Evolutionary conservation across 768 basidiomycete species (phyloP).

Genomic region (Lactifluus rugatus): DNA sequence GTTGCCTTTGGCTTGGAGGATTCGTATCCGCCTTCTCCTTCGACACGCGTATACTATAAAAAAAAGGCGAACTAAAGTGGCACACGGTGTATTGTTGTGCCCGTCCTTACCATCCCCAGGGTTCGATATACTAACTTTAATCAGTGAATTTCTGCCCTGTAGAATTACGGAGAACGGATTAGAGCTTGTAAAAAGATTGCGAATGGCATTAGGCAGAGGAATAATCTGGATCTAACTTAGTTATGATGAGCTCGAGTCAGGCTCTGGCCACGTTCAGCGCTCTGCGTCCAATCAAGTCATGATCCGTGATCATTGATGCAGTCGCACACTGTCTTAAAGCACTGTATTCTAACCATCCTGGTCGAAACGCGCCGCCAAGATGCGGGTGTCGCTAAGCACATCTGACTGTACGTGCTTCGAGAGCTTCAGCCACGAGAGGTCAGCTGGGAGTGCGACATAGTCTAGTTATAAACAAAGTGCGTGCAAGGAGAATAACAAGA

Average conservation of each 20-base stretch:
- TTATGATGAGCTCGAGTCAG: no score
- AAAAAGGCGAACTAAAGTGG: neutral
- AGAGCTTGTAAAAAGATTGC: slow-evolving; percentile 1
- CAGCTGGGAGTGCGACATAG: neutral
- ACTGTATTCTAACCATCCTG: neutral
- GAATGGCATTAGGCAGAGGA: neutral
- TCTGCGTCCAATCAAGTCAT: neutral
- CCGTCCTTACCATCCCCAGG: slow-evolving; percentile 1
- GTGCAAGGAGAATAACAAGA: slow-evolving; percentile 4
- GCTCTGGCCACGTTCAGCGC: neutral
- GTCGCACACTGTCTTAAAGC: no score
- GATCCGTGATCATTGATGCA: no score
- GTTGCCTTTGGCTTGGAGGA: neutral
- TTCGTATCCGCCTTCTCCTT: neutral
- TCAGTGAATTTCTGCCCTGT: slow-evolving; percentile 14
- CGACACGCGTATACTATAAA: neutral
- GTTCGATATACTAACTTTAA: slow-evolving; percentile 12
- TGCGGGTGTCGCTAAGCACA: no score
- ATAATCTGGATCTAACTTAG: neutral
- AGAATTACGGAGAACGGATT: slow-evolving; percentile 10
- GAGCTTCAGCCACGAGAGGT: neutral
- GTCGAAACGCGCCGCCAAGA: neutral
- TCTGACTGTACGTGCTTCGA: neutral
- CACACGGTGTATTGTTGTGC: slow-evolving; percentile 5
- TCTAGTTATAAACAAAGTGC: slow-evolving; percentile 14